phyloP scores from a whole-genome alignment of 1,139 yeast species.

The Suhomyces guaymorum region DNA sequence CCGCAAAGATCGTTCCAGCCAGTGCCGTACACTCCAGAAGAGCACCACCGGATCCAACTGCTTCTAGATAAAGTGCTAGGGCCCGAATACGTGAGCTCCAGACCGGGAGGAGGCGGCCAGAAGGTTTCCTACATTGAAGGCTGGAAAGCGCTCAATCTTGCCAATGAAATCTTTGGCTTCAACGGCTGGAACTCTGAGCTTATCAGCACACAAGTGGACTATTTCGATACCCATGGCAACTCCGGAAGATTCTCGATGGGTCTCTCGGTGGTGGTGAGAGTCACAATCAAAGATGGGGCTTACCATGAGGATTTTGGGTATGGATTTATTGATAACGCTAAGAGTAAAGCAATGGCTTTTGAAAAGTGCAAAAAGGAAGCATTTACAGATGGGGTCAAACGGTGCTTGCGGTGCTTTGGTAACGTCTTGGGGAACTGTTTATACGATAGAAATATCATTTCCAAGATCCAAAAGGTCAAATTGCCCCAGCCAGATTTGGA shows the following conservation, averaged over 20 bases:
- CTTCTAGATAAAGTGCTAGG: constrained; percentile 69
- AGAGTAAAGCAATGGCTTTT: constrained; percentile 69
- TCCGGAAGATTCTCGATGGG: constrained; percentile 61
- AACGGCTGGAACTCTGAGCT: constrained; percentile 81
- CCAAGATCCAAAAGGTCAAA: constrained; percentile 55
- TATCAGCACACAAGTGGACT: constrained; percentile 66
- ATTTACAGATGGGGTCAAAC: constrained; percentile 74
- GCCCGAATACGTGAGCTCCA: constrained; percentile 82
- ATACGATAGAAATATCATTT: constrained; percentile 65
- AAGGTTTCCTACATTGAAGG: constrained; percentile 76
- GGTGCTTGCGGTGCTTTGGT: constrained; percentile 78
- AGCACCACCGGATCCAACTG: constrained; percentile 38
- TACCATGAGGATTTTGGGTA: constrained; percentile 81
- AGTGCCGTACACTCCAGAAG: constrained; percentile 41
- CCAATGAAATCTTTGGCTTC: constrained; percentile 79
- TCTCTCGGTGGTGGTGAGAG: constrained; percentile 68
- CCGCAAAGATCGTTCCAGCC: constrained; percentile 23
- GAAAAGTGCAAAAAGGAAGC: constrained; percentile 84
- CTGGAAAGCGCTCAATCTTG: constrained; percentile 75
- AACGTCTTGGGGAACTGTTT: constrained; percentile 79
- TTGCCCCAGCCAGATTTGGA: constrained; percentile 57
- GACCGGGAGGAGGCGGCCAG: constrained; percentile 76
- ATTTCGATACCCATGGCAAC: constrained; percentile 60
- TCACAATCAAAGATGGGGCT: constrained; percentile 72
- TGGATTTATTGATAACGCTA: constrained; percentile 74